Evolutionary conservation across 2,329 filamentous ascomycete species (phyloP).

Genomic region (Phaeophleospora eucalypticola): DNA sequence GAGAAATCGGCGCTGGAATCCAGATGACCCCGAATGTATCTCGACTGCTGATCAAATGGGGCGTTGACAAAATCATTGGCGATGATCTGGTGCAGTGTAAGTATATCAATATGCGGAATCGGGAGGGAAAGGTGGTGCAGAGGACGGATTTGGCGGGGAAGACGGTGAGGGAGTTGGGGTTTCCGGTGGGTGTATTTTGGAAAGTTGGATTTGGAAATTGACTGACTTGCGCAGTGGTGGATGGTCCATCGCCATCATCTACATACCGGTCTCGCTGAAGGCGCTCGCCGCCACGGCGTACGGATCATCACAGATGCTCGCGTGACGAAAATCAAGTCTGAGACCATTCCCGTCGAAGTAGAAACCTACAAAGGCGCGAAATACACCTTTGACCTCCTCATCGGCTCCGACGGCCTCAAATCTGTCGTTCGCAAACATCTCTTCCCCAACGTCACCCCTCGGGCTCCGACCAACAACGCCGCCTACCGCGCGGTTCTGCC

Average conservation of each 20-base stretch:
- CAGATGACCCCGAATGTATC: conserved; percentile 34
- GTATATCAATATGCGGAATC: conserved; percentile 37
- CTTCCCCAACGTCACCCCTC: conserved; percentile 38
- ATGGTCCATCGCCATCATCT: conserved; percentile 47
- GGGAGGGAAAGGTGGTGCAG: conserved; percentile 34
- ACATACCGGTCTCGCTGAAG: conserved; percentile 40
- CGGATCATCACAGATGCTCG: conserved; percentile 35
- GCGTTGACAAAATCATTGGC: conserved; percentile 39
- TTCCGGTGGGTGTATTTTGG: conserved; percentile 22
- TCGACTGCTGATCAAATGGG: conserved; percentile 37
- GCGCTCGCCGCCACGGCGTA: conserved; percentile 37
- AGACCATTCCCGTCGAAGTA: conserved; percentile 27
- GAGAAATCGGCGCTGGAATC: conserved; percentile 32
- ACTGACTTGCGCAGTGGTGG: conserved; percentile 39
- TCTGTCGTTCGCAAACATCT: conserved; percentile 35
- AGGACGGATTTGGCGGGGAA: conserved; percentile 19
- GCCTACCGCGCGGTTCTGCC: conserved; percentile 45
- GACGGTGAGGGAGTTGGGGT: conserved; percentile 30
- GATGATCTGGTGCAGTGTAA: conserved; percentile 39
- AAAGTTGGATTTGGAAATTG: too few species aligned
- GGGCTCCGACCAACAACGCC: conserved; percentile 38
- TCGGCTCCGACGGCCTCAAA: conserved; percentile 27
- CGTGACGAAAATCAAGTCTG: conserved; percentile 32
- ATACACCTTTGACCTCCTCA: conserved; percentile 24
- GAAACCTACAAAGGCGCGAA: conserved; percentile 23